These are phyloP conservation scores for Fonsecaea pedrosoi DNA, from an alignment of 2,329 filamentous ascomycete genomes.

Conservation along the genomic window DNA sequence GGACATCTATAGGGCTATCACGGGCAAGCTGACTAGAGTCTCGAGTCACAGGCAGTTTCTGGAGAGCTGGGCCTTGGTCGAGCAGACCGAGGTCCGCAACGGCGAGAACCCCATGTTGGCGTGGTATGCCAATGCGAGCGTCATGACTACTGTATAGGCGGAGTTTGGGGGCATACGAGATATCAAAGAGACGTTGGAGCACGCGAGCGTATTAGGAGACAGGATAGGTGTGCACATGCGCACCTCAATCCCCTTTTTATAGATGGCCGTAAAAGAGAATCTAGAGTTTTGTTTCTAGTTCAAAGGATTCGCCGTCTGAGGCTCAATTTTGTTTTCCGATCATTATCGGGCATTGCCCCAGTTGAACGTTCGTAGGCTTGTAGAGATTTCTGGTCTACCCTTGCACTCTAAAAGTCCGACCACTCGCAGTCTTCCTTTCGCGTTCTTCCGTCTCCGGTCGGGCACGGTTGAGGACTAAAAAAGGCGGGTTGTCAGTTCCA, in stretches of 20 bases:
- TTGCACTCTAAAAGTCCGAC: conserved; percentile 82
- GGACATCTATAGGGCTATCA: conserved; percentile 89
- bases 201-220: background rate
- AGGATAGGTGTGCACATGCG: background rate
- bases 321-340: background rate
- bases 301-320: background rate
- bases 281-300: background rate
- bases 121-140: conserved; percentile 95
- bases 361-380: background rate
- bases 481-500: background rate
- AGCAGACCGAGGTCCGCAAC: conserved; percentile 84
- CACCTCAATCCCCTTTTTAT: background rate
- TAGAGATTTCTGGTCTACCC: conserved; percentile 21
- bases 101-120: conserved; percentile 91
- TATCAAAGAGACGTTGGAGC: background rate
- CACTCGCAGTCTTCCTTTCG: conserved; percentile 97
- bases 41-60: conserved; percentile 90
- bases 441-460: conserved; percentile 95
- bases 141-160: conserved; percentile 75
- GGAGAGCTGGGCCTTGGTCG: conserved; percentile 84
- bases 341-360: background rate
- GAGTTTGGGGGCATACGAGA: background rate
- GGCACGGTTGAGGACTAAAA: conserved; percentile 86
- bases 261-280: background rate
- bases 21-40: conserved; percentile 86